Evolutionary conservation across 2,329 filamentous ascomycete species (phyloP).

Genomic region (Fusarium sp.): DNA sequence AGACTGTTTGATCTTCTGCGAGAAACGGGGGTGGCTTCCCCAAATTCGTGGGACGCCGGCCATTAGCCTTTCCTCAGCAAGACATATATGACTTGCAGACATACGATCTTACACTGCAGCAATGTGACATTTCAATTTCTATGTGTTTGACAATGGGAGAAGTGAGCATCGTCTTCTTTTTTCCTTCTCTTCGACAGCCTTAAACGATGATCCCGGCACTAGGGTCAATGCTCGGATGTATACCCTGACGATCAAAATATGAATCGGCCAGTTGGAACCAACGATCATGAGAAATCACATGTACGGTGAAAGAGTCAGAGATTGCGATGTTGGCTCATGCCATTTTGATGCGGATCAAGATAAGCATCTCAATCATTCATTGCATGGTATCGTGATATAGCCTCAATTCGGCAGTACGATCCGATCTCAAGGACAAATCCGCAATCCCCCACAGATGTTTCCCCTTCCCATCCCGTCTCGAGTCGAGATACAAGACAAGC

Average conservation of each 20-base stretch:
- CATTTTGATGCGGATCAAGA: neutral
- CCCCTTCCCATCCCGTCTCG: constrained; percentile 19
- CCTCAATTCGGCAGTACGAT: constrained; percentile 38
- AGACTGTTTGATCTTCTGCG: constrained; percentile 3
- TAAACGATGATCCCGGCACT: constrained; percentile 36
- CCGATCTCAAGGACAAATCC: constrained; percentile 45
- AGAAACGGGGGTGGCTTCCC: constrained; percentile 29
- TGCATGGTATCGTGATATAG: constrained; percentile 31
- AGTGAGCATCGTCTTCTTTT: constrained; percentile 8
- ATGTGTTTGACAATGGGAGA: constrained; percentile 11
- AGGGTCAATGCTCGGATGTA: constrained; percentile 33
- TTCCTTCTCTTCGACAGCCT: constrained; percentile 22
- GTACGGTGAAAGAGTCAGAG: constrained; percentile 35
- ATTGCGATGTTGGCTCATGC: constrained; percentile 26
- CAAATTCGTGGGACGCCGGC: constrained; percentile 37
- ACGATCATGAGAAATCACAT: constrained; percentile 24
- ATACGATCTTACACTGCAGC: constrained; percentile 40
- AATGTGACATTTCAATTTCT: constrained; percentile 36
- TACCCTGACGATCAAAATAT: constrained; percentile 38
- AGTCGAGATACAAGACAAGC: constrained; percentile 20
- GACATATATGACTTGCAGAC: constrained; percentile 46
- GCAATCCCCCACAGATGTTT: constrained; percentile 41
- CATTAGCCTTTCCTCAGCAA: constrained; percentile 25
- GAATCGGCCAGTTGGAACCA: constrained; percentile 37
- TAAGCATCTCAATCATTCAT: neutral